Base-by-base conservation (phyloP, 495 filamentous ascomycete species). In the Podospora appendiculata region DNA sequence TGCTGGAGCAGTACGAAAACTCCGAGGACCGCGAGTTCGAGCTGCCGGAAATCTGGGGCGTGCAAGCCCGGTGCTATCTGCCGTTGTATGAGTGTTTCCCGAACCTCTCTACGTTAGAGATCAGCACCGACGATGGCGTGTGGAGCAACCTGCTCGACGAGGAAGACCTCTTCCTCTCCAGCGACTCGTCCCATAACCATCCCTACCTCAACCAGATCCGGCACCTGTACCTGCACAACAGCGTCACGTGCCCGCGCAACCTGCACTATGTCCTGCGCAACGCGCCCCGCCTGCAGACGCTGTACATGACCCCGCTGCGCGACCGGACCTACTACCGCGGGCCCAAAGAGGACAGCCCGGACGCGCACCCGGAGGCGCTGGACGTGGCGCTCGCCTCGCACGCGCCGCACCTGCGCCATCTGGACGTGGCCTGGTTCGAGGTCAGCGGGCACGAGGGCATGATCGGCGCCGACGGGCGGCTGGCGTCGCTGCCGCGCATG, bases 181-280 rank as follows among this genome's bases (percentile, higher is more conserved):
- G 45, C 11, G 35, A 43, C 38, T 6, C 34, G 17, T 40, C 42
- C 25, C 18, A 38, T 6, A 9, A 44, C 3, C 52, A 52, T 11
- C 56, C 56, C 10, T 56, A 57, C 33, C 41, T 67, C 9, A 16
- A 6, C 32, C 38, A 41, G 6, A 47, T 62, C 47, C 42, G 38
- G 6, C 61, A 64, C 47, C 52, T 68, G 52, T 68, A 59, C 58
- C 61, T 68, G 10, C 61, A 66, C 56, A 33, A 60, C 43, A 63
- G 59, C 49, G 34, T 52, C 35, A 54, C 61, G 32, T 52, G 49
- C 50, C 65, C 65, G 16, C 39, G 39, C 18, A 49, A 65, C 45
- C 51, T 68, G 4, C 41, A 58, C 51, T 53, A 58, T 0, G 39
- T 68, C 19, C 53, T 68, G 39, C 41, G 34, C 3, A 59, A 65